These are phyloP conservation scores for Debaryomyces tyrocola DNA, from an alignment of 805 yeast species.

Conservation along the genomic window DNA sequence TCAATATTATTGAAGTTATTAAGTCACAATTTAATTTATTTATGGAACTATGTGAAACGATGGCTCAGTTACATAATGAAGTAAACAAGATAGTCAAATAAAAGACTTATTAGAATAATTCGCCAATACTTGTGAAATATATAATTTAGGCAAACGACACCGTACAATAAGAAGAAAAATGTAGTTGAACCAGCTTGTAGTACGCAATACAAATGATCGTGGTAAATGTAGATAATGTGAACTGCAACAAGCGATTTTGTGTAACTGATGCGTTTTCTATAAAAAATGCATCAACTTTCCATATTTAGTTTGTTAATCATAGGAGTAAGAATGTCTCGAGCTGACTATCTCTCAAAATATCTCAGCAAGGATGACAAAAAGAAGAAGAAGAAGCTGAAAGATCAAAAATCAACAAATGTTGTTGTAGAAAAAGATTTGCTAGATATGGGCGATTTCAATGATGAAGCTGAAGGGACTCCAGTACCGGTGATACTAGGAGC, in stretches of 20 bases:
- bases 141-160: neutral
- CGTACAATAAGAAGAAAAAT: no score
- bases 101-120: neutral
- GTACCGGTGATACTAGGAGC: slow-evolving; percentile 17
- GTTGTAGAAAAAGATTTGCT: slow-evolving; percentile 1
- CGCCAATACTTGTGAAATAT: neutral
- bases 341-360: slow-evolving; percentile 35
- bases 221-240: no score
- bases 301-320: no score
- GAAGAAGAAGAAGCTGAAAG: slow-evolving; percentile 17
- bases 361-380: slow-evolving; percentile 15
- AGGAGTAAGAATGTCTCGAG: slow-evolving; percentile 12
- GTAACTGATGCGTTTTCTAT: no score
- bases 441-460: slow-evolving; percentile 8
- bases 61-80: slow-evolving; percentile 64
- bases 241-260: no score
- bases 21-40: slow-evolving; percentile 68
- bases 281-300: no score
- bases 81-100: slow-evolving; percentile 16
- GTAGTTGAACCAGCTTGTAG: no score
- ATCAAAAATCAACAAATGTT: neutral
- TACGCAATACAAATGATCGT: no score
- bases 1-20: slow-evolving; percentile 57
- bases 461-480: slow-evolving; percentile 22
- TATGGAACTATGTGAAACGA: slow-evolving; percentile 72